These are phyloP conservation scores for Ophiocordyceps camponoti-saundersi DNA, from an alignment of 2,329 filamentous ascomycete species.

Conservation along the genomic window DNA sequence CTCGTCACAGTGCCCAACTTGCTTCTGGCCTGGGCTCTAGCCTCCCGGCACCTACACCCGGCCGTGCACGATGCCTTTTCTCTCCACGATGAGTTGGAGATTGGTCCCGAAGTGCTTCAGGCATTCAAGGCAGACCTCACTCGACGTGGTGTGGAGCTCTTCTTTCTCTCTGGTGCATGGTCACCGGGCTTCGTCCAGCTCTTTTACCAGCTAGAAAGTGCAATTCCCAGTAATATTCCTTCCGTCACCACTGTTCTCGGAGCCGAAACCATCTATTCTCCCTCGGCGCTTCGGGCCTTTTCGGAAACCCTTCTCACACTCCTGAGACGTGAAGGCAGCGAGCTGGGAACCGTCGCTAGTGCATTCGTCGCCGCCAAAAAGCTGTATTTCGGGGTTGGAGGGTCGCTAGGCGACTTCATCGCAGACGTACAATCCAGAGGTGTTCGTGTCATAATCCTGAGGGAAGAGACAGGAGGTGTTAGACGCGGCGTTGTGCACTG, in stretches of 20 bases:
- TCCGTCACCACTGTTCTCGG: conserved; percentile 41
- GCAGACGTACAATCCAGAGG: conserved; percentile 31
- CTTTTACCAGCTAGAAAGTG: conserved; percentile 21
- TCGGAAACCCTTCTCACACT: conserved; percentile 47
- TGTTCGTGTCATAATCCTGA: conserved; percentile 28
- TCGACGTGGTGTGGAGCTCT: conserved; percentile 34
- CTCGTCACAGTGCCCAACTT: conserved; percentile 70
- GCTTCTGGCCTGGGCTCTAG: conserved; percentile 49
- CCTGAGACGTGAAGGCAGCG: conserved; percentile 25
- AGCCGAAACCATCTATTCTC: conserved; percentile 73
- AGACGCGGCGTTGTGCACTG: conserved; percentile 42
- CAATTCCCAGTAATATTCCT: conserved; percentile 1
- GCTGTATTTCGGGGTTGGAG: conserved; percentile 73
- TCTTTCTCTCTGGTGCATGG: conserved; percentile 63
- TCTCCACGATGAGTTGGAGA: conserved; percentile 43
- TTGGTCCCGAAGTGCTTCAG: conserved; percentile 37
- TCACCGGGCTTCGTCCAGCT: conserved; percentile 44
- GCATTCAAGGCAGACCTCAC: conserved; percentile 40
- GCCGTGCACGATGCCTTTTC: conserved; percentile 28
- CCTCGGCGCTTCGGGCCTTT: conserved; percentile 51
- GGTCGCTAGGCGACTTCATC: conserved; percentile 62
- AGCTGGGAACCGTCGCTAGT: conserved; percentile 26
- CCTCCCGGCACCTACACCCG: conserved; percentile 16
- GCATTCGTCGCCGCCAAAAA: conserved; percentile 61
- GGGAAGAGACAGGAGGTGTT: conserved; percentile 44